Base-by-base conservation (phyloP, 805 yeast species). In the Candida succiphila region DNA sequence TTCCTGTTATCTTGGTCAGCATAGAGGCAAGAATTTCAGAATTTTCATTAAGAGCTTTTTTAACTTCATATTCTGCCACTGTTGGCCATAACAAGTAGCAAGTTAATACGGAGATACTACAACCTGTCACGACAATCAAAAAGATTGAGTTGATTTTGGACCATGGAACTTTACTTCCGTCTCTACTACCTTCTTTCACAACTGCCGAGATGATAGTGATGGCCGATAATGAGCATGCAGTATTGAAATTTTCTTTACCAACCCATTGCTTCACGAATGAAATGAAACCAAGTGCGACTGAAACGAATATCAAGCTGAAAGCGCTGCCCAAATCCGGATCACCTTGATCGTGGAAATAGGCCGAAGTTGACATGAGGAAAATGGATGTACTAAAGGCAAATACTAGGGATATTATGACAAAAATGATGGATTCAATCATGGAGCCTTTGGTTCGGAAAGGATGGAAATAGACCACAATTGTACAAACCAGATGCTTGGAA, bases 381-480 rank as follows among this genome's bases (percentile, higher is more conserved):
- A 73, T 51, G 4, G 82, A 67, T 7, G 77, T 66, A 0, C 63
- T 35, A 35, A 73, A 67, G 29, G 75, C 70, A 56, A 63, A 84
- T 4, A 60, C 33, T 13, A 82, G 54, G 1, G 86, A 61, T 3
- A 71, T 37, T 0, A 65, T 43, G 3, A 78, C 88, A 55, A 73
- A 85, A 29, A 72, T 49, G 14, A 80, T 52, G 10, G 87, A 76
- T 48, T 84, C 86, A 38, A 75, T 69, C 89, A 84, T 84, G 15
- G 84, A 72, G 0, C 95, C 95, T 36, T 72, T 70, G 1, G 92
- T 69, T 31, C 94, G 55, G 2, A 88, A 70, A 0, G 94, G 86
- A 48, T 84, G 92, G 61, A 85, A 84, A 53, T 85, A 85, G 2
- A 84, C 92, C 1, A 84, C 80, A 8, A 79, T 79, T 0, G 94